Evolutionary conservation across 2,329 filamentous ascomycete species (phyloP).

Genomic region (Cladosporium velox): DNA sequence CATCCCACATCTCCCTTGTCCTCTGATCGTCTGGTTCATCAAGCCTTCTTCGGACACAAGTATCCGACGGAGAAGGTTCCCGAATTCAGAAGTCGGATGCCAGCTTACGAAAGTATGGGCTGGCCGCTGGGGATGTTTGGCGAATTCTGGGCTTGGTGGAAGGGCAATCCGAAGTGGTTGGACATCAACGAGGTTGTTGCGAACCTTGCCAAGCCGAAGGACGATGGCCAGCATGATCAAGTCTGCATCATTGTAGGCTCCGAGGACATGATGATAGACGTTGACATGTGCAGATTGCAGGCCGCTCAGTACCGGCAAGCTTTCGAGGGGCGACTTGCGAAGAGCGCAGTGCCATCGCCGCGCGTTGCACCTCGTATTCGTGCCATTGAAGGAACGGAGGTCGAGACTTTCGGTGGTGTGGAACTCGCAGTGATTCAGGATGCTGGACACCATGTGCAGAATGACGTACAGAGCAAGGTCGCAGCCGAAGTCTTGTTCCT

Average conservation of each 20-base stretch:
- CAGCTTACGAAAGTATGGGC: conserved; percentile 54
- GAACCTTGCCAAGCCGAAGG: conserved; percentile 37
- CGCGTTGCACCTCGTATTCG: neutral
- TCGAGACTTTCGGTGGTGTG: conserved; percentile 39
- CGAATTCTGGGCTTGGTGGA: conserved; percentile 42
- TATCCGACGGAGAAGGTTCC: conserved; percentile 46
- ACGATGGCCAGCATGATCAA: conserved; percentile 27
- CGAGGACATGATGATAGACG: conserved; percentile 47
- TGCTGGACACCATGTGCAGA: conserved; percentile 57
- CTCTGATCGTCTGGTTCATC: conserved; percentile 51
- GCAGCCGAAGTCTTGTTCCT: conserved; percentile 40
- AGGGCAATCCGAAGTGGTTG: conserved; percentile 20
- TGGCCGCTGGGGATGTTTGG: conserved; percentile 55
- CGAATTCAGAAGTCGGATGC: conserved; percentile 47
- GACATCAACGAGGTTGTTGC: conserved; percentile 43
- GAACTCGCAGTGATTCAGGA: conserved; percentile 46
- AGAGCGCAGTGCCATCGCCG: neutral
- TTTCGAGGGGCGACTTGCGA: conserved; percentile 27
- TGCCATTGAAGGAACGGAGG: neutral
- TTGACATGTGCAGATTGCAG: conserved; percentile 41
- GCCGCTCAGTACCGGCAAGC: conserved; percentile 43
- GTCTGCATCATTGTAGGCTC: conserved; percentile 46
- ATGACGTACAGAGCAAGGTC: conserved; percentile 53
- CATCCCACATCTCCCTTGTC: conserved; percentile 57
- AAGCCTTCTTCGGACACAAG: conserved; percentile 53